Evolutionary conservation across 768 basidiomycete species (phyloP).

Genomic region (Suillus subaureus): DNA sequence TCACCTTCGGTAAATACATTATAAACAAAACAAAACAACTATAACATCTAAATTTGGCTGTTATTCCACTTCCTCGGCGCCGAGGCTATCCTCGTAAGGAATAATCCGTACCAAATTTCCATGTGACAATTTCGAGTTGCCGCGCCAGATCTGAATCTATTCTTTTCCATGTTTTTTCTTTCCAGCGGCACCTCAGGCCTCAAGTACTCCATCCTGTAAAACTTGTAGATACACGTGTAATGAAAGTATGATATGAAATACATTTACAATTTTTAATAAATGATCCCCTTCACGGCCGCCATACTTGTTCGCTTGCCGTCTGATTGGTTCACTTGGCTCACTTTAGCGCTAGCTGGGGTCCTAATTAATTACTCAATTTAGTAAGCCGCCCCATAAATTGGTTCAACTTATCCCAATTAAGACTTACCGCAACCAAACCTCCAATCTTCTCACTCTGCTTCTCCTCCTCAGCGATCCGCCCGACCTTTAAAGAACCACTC

Average conservation of each 20-base stretch:
- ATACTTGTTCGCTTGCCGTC: constrained; percentile 12
- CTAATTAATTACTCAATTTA: constrained; percentile 15
- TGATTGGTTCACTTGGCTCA: constrained; percentile 19
- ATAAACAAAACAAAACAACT: constrained; percentile 26
- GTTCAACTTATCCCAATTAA: constrained; percentile 16
- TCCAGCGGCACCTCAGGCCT: constrained; percentile 19
- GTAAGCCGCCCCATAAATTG: background rate
- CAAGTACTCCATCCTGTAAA: constrained; percentile 20
- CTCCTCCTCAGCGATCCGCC: constrained; percentile 32
- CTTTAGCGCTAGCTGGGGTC: constrained; percentile 33
- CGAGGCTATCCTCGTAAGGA: constrained; percentile 39
- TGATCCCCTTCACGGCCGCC: constrained; percentile 3
- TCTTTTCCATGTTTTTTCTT: constrained; percentile 17
- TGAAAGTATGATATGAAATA: background rate
- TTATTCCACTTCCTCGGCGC: constrained; percentile 43
- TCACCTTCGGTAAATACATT: constrained; percentile 31
- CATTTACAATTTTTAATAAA: background rate
- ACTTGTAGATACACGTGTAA: constrained; percentile 24
- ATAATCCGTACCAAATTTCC: constrained; percentile 35
- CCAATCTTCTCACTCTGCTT: constrained; percentile 13
- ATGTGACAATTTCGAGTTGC: constrained; percentile 34
- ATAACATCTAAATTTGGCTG: constrained; percentile 24
- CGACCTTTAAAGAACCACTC: constrained; percentile 23
- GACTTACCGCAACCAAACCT: constrained; percentile 12
- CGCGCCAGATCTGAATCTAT: constrained; percentile 37